Percentiles rank a stretch among this genome's conserved stretches.
phyloP scores from a whole-genome alignment of 2,329 filamentous ascomycete species.

The Trichoderma gracile region DNA sequence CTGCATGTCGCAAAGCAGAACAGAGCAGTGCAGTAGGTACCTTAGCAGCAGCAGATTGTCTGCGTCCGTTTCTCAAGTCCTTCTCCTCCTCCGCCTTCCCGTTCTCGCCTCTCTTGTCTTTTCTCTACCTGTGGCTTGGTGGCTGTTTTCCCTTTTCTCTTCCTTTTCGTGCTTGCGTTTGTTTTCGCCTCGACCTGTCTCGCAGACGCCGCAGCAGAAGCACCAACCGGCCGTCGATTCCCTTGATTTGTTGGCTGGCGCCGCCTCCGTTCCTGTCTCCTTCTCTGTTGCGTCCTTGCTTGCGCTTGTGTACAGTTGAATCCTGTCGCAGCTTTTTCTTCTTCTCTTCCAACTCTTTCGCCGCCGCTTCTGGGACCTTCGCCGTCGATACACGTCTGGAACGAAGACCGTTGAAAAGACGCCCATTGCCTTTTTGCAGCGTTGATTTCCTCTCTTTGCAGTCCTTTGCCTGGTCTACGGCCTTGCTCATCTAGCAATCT shows the following conservation, averaged over 20 bases:
- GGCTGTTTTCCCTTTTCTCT: conserved; percentile 8
- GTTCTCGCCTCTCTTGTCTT: conserved; percentile 23
- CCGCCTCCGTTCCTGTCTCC: neutral
- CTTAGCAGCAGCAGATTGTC: neutral
- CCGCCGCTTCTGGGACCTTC: conserved; percentile 36
- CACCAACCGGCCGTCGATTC: conserved; percentile 11
- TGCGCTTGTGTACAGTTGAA: conserved; percentile 21
- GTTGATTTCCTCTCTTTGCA: conserved; percentile 18
- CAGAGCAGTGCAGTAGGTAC: too few relatives aligned
- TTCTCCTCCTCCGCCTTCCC: conserved; percentile 26
- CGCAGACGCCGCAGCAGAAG: conserved; percentile 22
- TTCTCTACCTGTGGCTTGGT: conserved; percentile 23
- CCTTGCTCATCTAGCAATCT: conserved; percentile 2
- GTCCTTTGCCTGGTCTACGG: neutral
- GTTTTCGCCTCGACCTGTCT: conserved; percentile 18
- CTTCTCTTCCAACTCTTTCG: conserved; percentile 7
- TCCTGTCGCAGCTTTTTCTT: conserved; percentile 13
- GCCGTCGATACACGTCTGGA: conserved; percentile 35
- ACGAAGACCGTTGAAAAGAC: conserved; percentile 35
- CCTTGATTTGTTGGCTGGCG: conserved; percentile 16
- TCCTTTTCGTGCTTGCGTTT: conserved; percentile 29
- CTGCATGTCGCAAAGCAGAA: conserved; percentile 19
- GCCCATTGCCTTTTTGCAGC: conserved; percentile 28
- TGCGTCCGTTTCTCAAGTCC: conserved; percentile 17
- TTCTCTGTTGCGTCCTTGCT: conserved; percentile 21